A percentile compares a stretch with the other conserved stretches of the same genome.
Conservation (phyloP, 208 protist species). For the Porcisia deanei region DNA sequence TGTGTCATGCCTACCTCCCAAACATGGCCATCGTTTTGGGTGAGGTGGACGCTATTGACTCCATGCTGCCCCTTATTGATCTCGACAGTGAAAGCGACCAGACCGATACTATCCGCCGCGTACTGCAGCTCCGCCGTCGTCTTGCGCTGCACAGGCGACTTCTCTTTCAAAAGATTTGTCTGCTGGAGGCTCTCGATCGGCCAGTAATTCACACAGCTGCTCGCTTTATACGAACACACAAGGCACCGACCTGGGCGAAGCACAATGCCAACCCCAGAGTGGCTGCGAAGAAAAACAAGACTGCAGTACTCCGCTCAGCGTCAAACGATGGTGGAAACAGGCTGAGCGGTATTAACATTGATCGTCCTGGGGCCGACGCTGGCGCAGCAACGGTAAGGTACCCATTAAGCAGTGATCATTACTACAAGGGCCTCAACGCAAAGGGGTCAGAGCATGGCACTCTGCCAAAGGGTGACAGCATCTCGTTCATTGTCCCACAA, state of each 20-base stretch:
- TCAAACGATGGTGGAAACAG: not conserved
- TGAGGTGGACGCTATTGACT: slow-evolving; percentile 70
- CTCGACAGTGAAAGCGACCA: slow-evolving; percentile 60
- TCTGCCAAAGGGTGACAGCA: not conserved
- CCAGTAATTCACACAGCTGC: slow-evolving; percentile 38
- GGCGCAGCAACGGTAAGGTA: not conserved
- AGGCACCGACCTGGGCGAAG: not conserved
- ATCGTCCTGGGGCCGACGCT: not conserved
- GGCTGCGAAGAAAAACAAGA: not conserved
- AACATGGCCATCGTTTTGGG: slow-evolving; percentile 47
- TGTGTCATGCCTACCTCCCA: slow-evolving; percentile 51
- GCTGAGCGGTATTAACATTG: not conserved
- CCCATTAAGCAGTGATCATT: not conserved
- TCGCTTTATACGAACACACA: slow-evolving; percentile 28
- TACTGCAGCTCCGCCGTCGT: slow-evolving; percentile 53
- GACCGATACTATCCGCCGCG: slow-evolving; percentile 61
- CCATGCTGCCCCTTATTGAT: slow-evolving; percentile 54
- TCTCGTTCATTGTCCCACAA: not conserved
- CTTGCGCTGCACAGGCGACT: slow-evolving; percentile 50
- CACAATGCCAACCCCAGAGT: not conserved
- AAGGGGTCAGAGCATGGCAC: not conserved
- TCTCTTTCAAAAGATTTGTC: slow-evolving; percentile 50
- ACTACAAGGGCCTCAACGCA: not conserved
- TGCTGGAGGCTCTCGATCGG: slow-evolving; percentile 42
- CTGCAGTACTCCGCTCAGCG: not conserved